Base-by-base conservation (phyloP, 208 protist species). In the Trichomonas gallinae region DNA sequence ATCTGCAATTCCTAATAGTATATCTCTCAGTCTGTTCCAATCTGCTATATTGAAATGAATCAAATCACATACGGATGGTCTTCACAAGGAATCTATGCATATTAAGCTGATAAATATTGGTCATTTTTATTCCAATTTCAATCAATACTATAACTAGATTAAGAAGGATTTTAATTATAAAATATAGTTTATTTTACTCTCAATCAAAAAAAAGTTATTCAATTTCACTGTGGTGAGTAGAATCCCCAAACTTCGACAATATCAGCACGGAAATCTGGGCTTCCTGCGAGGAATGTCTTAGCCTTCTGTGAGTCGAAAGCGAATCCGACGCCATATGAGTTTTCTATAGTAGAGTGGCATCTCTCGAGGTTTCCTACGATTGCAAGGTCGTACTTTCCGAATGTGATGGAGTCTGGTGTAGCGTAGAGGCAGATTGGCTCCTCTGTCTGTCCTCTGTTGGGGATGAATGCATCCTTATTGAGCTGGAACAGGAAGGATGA, bases 161-260 rank as follows among this genome's bases (percentile, higher is more conserved):
- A n/a, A n/a, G n/a, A n/a, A n/a, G n/a, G n/a, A n/a, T 51, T 51
- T 51, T 15, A 51, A 51, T 51, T 13, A 51, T 51, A 51, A 51
- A 51, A 51, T 51, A 51, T 51, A 51, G 46, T 51, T 3, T 51
- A 51, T 51, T 51, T 51, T 51, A n/a, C 13, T 51, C 46, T 51
- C 46, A 51, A 51, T 51, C 46, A 51, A 72, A 31, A 3, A 72
- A 72, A 72, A 72, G 26, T n/a, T n/a, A n/a, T n/a, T n/a, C n/a
- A 72, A 72, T 3, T 17, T 72, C 26, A 72, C 58, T 85, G 34
- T 42, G 26, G 36, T n/a, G 87, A 48, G 44, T 48, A 93, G 87
- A 93, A 93, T 38, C 87, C 87, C 87, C 87, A 93, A 36, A 93
- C 87, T 51, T 93, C 87, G 31, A 93, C 87, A 51, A 51, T 15